phyloP scores from a whole-genome alignment of 208 protist genomes.

The Tritrichomonas musculus region DNA sequence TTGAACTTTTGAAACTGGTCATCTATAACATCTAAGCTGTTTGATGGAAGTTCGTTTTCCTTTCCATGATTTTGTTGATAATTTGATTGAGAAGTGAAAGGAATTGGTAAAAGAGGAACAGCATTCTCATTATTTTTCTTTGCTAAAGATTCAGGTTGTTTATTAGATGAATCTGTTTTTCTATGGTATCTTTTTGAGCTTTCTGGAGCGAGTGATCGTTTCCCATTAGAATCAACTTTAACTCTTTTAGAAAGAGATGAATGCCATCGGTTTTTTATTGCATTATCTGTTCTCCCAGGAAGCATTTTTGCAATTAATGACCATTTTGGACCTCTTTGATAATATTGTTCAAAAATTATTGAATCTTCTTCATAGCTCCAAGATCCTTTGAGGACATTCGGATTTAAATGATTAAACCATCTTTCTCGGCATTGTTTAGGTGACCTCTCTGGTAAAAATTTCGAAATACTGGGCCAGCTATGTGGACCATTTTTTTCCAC shows the following conservation, averaged over 20 bases:
- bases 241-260: background rate
- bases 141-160: too few species aligned
- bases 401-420: slow-evolving; percentile 28
- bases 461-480: background rate
- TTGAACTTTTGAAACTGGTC: too few species aligned
- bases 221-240: background rate
- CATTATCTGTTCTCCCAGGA: too few species aligned
- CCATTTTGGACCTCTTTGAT: background rate
- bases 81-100: too few species aligned
- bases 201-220: background rate
- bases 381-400: background rate
- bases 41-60: too few species aligned
- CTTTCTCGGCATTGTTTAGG: slow-evolving; percentile 10
- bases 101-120: too few species aligned
- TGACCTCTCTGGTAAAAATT: background rate
- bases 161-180: background rate
- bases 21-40: too few species aligned
- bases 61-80: too few species aligned
- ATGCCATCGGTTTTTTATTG: background rate
- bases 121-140: too few species aligned
- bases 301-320: background rate
- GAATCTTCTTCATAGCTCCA: background rate
- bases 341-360: background rate
- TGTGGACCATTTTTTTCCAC: background rate
- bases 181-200: background rate